Percentiles rank a stretch among this genome's conserved stretches.
Conservation (phyloP, 768 basidiomycete species). For the Chalciporus piperatus region DNA sequence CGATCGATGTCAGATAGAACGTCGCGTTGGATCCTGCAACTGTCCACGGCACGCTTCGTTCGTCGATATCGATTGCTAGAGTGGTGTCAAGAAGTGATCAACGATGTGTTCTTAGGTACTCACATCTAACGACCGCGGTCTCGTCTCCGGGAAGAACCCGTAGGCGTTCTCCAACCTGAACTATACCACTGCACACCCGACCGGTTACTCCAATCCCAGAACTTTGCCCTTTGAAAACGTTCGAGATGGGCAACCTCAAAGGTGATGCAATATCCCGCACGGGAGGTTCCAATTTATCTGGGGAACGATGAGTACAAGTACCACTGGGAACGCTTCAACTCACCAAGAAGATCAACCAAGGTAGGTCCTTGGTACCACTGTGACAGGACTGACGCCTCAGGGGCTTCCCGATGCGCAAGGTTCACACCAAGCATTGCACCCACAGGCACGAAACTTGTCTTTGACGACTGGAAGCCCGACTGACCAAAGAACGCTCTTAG, state of each 20-base stretch:
- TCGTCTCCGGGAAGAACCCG: slow-evolving; percentile 93
- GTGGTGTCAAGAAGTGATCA: background rate
- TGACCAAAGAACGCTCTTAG: slow-evolving; percentile 82
- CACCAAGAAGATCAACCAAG: slow-evolving; percentile 80
- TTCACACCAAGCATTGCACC: slow-evolving; percentile 91
- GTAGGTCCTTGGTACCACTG: slow-evolving; percentile 88
- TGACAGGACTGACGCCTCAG: slow-evolving; percentile 45
- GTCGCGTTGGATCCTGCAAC: slow-evolving; percentile 90
- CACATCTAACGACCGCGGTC: slow-evolving; percentile 73
- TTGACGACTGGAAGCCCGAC: slow-evolving; percentile 79
- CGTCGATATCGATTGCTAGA: slow-evolving; percentile 83
- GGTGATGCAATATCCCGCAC: slow-evolving; percentile 71
- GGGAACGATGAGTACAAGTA: slow-evolving; percentile 1
- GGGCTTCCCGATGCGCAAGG: slow-evolving; percentile 50
- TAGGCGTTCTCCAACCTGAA: slow-evolving; percentile 89
- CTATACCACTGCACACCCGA: slow-evolving; percentile 78
- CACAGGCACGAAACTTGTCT: slow-evolving; percentile 83
- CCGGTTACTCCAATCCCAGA: slow-evolving; percentile 80
- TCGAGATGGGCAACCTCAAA: slow-evolving; percentile 85
- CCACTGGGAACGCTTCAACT: background rate
- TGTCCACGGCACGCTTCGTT: slow-evolving; percentile 77
- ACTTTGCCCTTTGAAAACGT: slow-evolving; percentile 89
- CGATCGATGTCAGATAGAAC: slow-evolving; percentile 77
- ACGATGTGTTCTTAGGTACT: slow-evolving; percentile 9
- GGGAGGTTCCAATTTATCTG: slow-evolving; percentile 83